A percentile compares a stretch with the other conserved stretches of the same genome.
Conservation (phyloP, 192 early-diverging fungal genomes). For the Allomyces macrogynus region DNA sequence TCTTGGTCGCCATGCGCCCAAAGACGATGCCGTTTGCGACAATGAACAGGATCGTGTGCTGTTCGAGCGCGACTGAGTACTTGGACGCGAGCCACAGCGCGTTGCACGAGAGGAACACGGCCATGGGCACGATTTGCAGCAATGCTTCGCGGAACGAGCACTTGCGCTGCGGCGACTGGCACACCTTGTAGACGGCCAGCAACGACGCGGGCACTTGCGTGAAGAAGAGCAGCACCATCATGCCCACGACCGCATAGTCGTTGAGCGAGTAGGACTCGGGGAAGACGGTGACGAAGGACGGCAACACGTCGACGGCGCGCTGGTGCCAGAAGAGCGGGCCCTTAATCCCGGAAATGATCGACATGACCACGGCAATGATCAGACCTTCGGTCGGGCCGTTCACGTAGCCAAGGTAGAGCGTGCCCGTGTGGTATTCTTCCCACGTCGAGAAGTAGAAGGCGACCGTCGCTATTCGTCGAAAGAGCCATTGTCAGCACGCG, state of each 20-base stretch:
- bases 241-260: slow-evolving; percentile 11
- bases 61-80: slow-evolving; percentile 39
- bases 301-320: slow-evolving; percentile 2
- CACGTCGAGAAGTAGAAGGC: slow-evolving; percentile 74
- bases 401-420: slow-evolving; percentile 59
- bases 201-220: slow-evolving; percentile 14
- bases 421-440: slow-evolving; percentile 78
- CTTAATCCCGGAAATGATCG: slow-evolving; percentile 39
- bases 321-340: not conserved
- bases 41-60: slow-evolving; percentile 54
- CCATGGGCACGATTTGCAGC: slow-evolving; percentile 40
- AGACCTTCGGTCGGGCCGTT: slow-evolving; percentile 78
- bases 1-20: slow-evolving; percentile 71
- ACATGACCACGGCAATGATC: slow-evolving; percentile 43
- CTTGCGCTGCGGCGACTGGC: slow-evolving; percentile 27
- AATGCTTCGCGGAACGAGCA: slow-evolving; percentile 33
- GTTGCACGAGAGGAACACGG: slow-evolving; percentile 33
- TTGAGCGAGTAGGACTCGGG: slow-evolving; percentile 17
- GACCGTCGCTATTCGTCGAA: slow-evolving; percentile 30
- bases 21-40: slow-evolving; percentile 60
- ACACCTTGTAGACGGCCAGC: slow-evolving; percentile 19
- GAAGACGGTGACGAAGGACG: slow-evolving; percentile 18
- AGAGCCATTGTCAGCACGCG: too few species aligned
- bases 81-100: slow-evolving; percentile 50
- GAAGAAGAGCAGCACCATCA: slow-evolving; percentile 13